Evolutionary conservation across 345 rosid species (phyloP), one percentile per base, ranked within the genome.

Genomic region (Theobroma cacao): DNA sequence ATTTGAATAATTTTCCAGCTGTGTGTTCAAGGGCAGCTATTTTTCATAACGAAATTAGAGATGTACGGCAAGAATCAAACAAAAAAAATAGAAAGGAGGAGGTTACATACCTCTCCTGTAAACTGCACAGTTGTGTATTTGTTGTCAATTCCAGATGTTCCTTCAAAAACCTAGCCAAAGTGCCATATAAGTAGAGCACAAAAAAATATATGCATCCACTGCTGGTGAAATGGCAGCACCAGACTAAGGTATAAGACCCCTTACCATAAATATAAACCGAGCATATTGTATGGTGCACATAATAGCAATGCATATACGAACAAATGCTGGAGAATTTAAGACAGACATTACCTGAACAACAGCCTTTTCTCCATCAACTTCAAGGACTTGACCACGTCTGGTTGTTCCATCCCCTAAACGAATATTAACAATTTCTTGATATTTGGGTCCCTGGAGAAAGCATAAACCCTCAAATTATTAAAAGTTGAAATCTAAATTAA

Each of bases 301-400:
- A 48, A 47, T 15, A 22, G 30, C 17, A 61, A 33, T 38, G 24
- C 60, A 26, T 33, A n/a, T 50, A 58, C 24, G 15, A 76, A 38
- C 4, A 41, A 76, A 47, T 64, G 48, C 12, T 47, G 9, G 55
- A 30, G 45, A 65, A 76, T 36, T 38, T 38, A 4, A 30, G 7
- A 34, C 40, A 64, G 31, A 12, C 72, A 75, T 50, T 28, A 94
- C 98, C 94, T 94, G 98, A 82, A 94, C 94, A 80, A 94, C 95
- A 76, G 98, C 98, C 76, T 89, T 94, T 87, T 94, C 98, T 17
- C 98, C 98, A 83, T 94, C 98, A 84, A 94, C 98, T 93, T 94
- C 98, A 34, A 94, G 83, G 58, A 94, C 98, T 83, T 94, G 96
- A 84, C 98, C 98, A 83, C 98, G 97, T 56, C 98, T 83, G 15